phyloP scores from a whole-genome alignment of 1,284 basidiomycete species.

The Vanrija humicola region DNA sequence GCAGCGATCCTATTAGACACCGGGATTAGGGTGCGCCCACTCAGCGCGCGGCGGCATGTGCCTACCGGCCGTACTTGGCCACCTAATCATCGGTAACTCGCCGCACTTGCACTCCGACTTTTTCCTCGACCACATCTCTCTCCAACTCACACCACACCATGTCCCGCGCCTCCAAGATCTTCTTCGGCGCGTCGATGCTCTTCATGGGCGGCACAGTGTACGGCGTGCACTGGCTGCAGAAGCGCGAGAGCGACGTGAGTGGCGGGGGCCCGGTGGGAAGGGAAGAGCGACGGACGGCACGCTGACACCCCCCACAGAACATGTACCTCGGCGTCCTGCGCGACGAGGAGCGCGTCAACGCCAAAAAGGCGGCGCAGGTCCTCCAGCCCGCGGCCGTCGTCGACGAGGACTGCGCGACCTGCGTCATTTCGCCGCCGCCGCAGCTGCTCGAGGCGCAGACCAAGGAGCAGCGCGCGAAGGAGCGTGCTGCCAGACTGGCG shows the following conservation, averaged over 20 bases:
- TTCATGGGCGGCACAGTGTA: conserved; percentile 72
- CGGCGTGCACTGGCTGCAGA: conserved; percentile 87
- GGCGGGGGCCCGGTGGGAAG: not conserved
- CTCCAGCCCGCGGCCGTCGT: conserved; percentile 32
- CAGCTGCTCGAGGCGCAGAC: conserved; percentile 36
- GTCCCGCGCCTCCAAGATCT: conserved; percentile 72
- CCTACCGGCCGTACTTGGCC: not conserved
- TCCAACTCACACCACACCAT: conserved; percentile 46
- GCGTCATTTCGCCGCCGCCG: conserved; percentile 39
- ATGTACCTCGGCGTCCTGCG: conserved; percentile 88
- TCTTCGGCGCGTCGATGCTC: conserved; percentile 65
- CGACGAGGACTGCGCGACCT: conserved; percentile 42
- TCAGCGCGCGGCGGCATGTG: too few species aligned
- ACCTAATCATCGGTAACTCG: not conserved
- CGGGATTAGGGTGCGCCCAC: too few species aligned
- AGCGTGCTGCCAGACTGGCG: conserved; percentile 26
- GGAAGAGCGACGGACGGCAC: not conserved
- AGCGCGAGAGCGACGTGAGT: conserved; percentile 74
- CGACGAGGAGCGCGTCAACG: conserved; percentile 67
- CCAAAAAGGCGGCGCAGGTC: conserved; percentile 23
- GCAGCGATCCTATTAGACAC: too few species aligned
- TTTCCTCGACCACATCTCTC: too few species aligned
- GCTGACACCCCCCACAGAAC: conserved; percentile 52
- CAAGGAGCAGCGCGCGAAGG: conserved; percentile 26
- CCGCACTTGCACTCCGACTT: too few species aligned